These are phyloP conservation scores for Dillenia suffruticosa DNA, from an alignment of 164 flowering plant species.

Conservation along the genomic window DNA sequence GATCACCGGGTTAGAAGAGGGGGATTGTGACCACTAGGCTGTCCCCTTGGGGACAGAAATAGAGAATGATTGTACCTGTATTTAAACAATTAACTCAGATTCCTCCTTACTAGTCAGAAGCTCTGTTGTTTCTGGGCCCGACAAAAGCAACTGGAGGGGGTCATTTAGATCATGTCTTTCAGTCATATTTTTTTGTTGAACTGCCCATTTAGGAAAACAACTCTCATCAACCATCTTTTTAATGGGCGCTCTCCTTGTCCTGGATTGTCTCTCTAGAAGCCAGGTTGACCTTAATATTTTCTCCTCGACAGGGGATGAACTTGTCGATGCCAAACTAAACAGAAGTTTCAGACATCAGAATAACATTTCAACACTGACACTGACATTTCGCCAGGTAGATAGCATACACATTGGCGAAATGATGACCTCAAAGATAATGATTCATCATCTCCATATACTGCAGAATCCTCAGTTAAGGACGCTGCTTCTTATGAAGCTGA, in stretches of 20 bases:
- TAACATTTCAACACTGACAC: too few species aligned
- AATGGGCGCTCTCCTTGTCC: slow-evolving; percentile 42
- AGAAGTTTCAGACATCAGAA: slow-evolving; percentile 2
- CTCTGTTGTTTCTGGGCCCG: slow-evolving; percentile 58
- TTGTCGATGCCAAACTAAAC: slow-evolving; percentile 24
- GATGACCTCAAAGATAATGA: too few species aligned
- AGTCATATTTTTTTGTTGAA: slow-evolving; percentile 25
- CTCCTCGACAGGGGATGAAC: slow-evolving; percentile 23
- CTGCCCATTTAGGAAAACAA: slow-evolving; percentile 15
- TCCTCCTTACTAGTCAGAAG: slow-evolving; percentile 75
- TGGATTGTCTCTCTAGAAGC: slow-evolving; percentile 54
- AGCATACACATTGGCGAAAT: too few species aligned
- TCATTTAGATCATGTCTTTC: slow-evolving; percentile 50
- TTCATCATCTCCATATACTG: slow-evolving; percentile 21
- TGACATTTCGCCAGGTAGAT: too few species aligned
- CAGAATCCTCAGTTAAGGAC: slow-evolving; percentile 32
- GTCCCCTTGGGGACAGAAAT: too few species aligned
- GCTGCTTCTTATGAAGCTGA: slow-evolving; percentile 71
- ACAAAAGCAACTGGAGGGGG: slow-evolving; percentile 61
- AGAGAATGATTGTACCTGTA: slow-evolving; percentile 43
- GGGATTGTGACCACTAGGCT: too few species aligned
- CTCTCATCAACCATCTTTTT: slow-evolving; percentile 20
- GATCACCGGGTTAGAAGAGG: too few species aligned
- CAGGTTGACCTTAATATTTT: slow-evolving; percentile 62
- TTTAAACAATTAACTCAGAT: slow-evolving; percentile 41